phyloP scores from a whole-genome alignment of 75 land plant genomes.

The Isoetes taiwanensis region DNA sequence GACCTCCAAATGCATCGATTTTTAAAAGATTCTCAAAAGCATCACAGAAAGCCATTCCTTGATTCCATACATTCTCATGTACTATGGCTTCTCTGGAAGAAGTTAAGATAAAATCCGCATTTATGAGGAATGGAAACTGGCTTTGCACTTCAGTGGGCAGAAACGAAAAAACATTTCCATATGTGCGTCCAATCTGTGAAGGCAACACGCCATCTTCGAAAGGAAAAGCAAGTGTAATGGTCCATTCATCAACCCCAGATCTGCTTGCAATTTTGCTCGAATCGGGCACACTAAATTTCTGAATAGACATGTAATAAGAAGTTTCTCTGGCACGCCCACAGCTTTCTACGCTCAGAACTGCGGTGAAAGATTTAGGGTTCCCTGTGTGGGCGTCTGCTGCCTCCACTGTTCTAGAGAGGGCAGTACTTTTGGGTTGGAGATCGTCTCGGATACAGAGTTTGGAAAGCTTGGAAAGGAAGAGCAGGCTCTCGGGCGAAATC shows the following conservation, averaged over 20 bases:
- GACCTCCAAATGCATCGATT: conserved; percentile 7
- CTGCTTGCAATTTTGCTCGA: too few relatives aligned
- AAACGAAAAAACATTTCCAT: conserved; percentile 39
- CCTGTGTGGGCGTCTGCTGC: too few relatives aligned
- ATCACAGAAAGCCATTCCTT: conserved; percentile 44
- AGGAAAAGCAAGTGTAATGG: conserved; percentile 50
- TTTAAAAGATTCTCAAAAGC: conserved; percentile 33
- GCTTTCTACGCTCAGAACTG: too few relatives aligned
- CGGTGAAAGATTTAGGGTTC: too few relatives aligned
- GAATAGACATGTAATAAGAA: too few relatives aligned
- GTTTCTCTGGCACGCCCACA: too few relatives aligned
- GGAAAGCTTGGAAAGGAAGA: conserved; percentile 48
- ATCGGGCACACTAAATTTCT: too few relatives aligned
- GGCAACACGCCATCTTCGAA: too few relatives aligned
- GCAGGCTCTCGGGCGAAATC: conserved; percentile 40
- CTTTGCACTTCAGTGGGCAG: conserved; percentile 49
- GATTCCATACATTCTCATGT: conserved; percentile 42
- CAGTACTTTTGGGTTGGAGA: too few relatives aligned
- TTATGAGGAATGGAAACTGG: conserved; percentile 49
- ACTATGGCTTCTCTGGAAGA: conserved; percentile 46
- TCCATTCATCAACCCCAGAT: conserved; percentile 29
- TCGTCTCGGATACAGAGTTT: conserved; percentile 32
- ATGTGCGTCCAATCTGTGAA: too few relatives aligned
- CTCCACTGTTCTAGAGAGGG: too few relatives aligned
- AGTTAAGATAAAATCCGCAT: conserved; percentile 45